Conservation (phyloP, 768 basidiomycete species). For the Termitomyces sp. region DNA sequence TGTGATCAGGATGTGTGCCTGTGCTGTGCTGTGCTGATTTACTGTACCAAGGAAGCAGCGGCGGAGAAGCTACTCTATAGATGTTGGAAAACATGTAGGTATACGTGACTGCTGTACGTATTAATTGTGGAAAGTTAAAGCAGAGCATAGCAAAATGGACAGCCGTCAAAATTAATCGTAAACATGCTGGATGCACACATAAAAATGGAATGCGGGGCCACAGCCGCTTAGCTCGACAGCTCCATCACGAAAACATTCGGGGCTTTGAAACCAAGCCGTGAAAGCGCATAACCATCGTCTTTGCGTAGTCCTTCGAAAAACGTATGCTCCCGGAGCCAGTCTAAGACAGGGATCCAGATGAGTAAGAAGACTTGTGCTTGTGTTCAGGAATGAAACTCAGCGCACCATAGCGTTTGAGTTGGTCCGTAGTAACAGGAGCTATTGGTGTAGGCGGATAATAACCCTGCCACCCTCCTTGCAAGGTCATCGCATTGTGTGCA, state of each 20-base stretch:
- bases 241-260: constrained; percentile 78
- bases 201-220: background rate
- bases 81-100: background rate
- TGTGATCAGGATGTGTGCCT: background rate
- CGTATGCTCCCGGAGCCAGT: constrained; percentile 71
- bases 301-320: constrained; percentile 62
- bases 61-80: background rate
- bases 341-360: constrained; percentile 25
- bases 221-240: constrained; percentile 33
- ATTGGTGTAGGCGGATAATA: constrained; percentile 47
- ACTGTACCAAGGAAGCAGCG: too few relatives aligned
- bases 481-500: constrained; percentile 24
- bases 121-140: background rate
- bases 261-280: constrained; percentile 69
- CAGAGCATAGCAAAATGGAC: background rate
- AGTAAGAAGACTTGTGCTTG: background rate
- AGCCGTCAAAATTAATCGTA: background rate
- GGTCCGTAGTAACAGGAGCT: constrained; percentile 33
- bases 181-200: background rate
- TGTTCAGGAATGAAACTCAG: constrained; percentile 7
- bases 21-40: background rate
- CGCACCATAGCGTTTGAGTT: constrained; percentile 57
- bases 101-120: background rate
- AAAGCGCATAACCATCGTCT: constrained; percentile 52
- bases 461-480: constrained; percentile 18